Evolutionary conservation across 2,329 filamentous ascomycete genomes (phyloP).

Genomic region (Aspergillus costaricaensis): DNA sequence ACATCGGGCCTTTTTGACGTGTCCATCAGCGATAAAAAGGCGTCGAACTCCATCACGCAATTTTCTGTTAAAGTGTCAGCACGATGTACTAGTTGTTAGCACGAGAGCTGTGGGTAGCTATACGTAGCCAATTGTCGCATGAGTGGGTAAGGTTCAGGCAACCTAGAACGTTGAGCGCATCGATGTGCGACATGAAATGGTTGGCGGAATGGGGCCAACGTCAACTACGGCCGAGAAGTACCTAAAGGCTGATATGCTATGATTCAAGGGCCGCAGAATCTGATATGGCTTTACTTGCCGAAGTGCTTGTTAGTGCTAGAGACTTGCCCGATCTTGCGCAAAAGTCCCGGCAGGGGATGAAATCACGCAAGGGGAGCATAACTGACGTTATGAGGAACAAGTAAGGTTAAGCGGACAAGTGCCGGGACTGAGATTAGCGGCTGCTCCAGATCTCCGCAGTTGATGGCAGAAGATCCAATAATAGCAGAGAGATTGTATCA

Average conservation of each 20-base stretch:
- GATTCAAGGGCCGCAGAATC: not conserved
- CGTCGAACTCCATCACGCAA: slow-evolving; percentile 19
- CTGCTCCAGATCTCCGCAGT: slow-evolving; percentile 3
- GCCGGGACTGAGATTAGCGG: slow-evolving; percentile 7
- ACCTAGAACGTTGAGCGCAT: not conserved
- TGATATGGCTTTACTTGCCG: not conserved
- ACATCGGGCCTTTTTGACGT: not conserved
- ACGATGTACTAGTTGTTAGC: not conserved
- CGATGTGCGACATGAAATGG: not conserved
- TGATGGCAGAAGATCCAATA: not conserved
- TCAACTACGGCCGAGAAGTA: not conserved
- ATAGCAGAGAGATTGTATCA: not conserved
- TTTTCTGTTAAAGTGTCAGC: slow-evolving; percentile 3
- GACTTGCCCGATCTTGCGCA: not conserved
- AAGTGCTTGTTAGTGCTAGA: not conserved
- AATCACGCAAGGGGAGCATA: slow-evolving; percentile 25
- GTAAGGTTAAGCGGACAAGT: slow-evolving; percentile 7
- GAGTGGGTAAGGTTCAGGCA: not conserved
- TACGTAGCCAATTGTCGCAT: slow-evolving; percentile 5
- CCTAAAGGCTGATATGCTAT: not conserved
- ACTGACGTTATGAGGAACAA: slow-evolving; percentile 28
- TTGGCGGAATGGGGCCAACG: not conserved
- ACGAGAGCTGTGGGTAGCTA: slow-evolving; percentile 3
- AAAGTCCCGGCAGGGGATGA: not conserved
- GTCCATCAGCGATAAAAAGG: not conserved